These are phyloP conservation scores for Gastrolobium bilobum DNA, from an alignment of 306 rosid genomes.

Conservation along the genomic window DNA sequence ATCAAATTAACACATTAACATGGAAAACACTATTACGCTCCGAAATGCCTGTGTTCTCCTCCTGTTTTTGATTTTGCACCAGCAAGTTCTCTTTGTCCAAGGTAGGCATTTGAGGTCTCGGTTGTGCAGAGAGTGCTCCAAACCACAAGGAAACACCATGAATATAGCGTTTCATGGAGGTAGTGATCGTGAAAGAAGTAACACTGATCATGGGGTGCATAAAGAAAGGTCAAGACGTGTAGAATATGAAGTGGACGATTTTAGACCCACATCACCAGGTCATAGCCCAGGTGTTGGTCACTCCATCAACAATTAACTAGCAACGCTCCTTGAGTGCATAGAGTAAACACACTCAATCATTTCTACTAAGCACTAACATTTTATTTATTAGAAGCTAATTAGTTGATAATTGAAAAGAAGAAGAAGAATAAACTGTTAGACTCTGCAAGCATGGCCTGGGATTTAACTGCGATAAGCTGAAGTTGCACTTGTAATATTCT, in stretches of 20 bases:
- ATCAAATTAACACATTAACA: background rate
- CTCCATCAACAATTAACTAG: conserved; percentile 44
- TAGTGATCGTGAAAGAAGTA: background rate
- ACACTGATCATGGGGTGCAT: background rate
- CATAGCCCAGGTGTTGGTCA: conserved; percentile 62
- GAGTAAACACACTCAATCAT: background rate
- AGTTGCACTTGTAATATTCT: background rate
- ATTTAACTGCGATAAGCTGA: background rate
- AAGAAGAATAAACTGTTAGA: background rate
- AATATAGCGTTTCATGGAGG: background rate
- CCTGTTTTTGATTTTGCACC: conserved; percentile 48
- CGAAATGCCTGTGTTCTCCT: conserved; percentile 45
- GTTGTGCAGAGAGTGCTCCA: conserved; percentile 26
- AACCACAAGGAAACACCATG: conserved; percentile 4
- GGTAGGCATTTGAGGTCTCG: conserved; percentile 58
- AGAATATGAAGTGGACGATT: conserved; percentile 45
- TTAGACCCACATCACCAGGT: conserved; percentile 56
- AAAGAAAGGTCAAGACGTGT: conserved; percentile 42
- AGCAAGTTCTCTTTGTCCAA: conserved; percentile 50
- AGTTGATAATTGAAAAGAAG: background rate
- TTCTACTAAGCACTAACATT: conserved; percentile 19
- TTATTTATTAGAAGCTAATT: conserved; percentile 16
- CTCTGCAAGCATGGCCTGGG: background rate
- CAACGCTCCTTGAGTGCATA: background rate
- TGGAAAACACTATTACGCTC: conserved; percentile 48